Evolutionary conservation across 1,284 basidiomycete genomes (phyloP).

Genomic region (Leccinum subspadiceum): DNA sequence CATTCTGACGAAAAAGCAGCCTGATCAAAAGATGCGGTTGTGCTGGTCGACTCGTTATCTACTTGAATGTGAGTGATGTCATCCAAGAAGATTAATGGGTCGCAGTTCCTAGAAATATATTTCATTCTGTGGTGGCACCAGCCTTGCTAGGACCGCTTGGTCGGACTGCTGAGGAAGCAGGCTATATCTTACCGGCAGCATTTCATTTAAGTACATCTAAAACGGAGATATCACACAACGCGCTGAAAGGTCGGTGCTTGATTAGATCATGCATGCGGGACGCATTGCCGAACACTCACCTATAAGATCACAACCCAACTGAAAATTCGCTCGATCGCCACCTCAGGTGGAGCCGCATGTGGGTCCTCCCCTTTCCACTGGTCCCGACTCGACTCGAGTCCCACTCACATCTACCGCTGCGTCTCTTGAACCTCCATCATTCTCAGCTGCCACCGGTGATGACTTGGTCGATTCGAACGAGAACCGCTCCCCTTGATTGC

Average conservation of each 20-base stretch:
- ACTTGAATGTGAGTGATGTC: slow-evolving; percentile 15
- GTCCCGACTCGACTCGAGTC: slow-evolving; percentile 3
- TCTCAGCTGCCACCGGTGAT: slow-evolving; percentile 12
- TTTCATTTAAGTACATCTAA: slow-evolving; percentile 12
- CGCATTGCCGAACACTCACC: slow-evolving; percentile 12
- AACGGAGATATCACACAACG: slow-evolving; percentile 1
- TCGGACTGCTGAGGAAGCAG: not conserved
- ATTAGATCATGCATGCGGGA: slow-evolving; percentile 8
- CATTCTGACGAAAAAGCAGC: not conserved
- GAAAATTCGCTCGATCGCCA: slow-evolving; percentile 13
- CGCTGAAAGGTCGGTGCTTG: slow-evolving; percentile 4
- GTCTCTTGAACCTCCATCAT: slow-evolving; percentile 6
- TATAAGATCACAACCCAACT: slow-evolving; percentile 8
- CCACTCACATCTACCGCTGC: not conserved
- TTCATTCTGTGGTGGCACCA: not conserved
- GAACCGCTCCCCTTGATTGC: slow-evolving; percentile 9
- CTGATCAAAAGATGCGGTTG: not conserved
- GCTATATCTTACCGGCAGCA: not conserved
- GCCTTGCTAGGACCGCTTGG: slow-evolving; percentile 2
- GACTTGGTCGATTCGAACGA: slow-evolving; percentile 15
- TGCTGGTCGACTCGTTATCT: not conserved
- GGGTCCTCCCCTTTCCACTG: slow-evolving; percentile 9
- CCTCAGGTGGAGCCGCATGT: slow-evolving; percentile 6
- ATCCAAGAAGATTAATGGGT: slow-evolving; percentile 1
- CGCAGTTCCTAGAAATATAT: slow-evolving; percentile 9